phyloP scores from a whole-genome alignment of 2,329 filamentous ascomycete species.

The Fusarium palustre region DNA sequence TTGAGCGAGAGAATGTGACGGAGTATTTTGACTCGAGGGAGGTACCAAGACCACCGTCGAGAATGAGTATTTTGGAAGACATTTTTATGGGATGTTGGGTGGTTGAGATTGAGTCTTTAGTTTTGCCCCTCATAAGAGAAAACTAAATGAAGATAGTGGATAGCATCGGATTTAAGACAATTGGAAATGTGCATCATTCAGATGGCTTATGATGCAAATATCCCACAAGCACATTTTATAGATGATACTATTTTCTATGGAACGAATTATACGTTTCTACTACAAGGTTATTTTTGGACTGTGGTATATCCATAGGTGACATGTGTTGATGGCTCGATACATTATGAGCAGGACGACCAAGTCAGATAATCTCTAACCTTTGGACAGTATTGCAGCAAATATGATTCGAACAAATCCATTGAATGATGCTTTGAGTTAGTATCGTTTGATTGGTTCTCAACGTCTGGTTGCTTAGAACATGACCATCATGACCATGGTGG shows the following conservation, averaged over 20 bases:
- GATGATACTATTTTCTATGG: background rate
- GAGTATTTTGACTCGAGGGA: constrained; percentile 70
- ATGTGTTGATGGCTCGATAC: background rate
- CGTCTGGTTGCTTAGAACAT: too few relatives aligned
- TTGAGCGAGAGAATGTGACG: constrained; percentile 62
- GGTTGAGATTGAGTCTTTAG: constrained; percentile 19
- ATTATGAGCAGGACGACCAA: background rate
- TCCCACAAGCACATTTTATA: background rate
- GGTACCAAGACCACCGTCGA: constrained; percentile 77
- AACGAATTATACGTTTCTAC: too few relatives aligned
- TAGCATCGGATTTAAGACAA: constrained; percentile 15
- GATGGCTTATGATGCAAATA: background rate
- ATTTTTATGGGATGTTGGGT: constrained; percentile 24
- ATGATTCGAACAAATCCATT: background rate
- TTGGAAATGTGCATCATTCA: constrained; percentile 7
- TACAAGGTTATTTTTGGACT: too few relatives aligned
- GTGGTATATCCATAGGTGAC: background rate
- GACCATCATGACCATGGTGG: background rate
- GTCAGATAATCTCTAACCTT: background rate
- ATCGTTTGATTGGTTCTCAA: background rate
- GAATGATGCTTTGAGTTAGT: background rate
- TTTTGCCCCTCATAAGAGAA: constrained; percentile 28
- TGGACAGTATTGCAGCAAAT: background rate
- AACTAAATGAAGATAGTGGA: constrained; percentile 35
- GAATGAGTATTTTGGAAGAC: constrained; percentile 58